phyloP scores from a whole-genome alignment of 1,284 basidiomycete genomes.

The Microbotryum saponariae region DNA sequence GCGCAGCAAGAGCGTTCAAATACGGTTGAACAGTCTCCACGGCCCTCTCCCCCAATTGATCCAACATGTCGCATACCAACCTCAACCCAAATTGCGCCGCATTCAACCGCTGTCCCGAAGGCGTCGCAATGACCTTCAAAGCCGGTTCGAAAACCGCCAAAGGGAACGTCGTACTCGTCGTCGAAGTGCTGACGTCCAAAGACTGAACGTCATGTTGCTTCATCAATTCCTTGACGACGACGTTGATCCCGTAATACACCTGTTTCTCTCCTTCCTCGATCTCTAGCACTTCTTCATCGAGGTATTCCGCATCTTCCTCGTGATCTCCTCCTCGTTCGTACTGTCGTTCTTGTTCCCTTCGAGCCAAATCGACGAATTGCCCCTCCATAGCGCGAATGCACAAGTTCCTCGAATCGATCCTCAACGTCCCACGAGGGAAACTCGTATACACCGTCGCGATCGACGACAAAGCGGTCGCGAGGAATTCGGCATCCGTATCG shows the following conservation, averaged over 20 bases:
- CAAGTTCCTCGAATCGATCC: not conserved
- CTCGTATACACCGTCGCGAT: not conserved
- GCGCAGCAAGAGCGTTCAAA: not conserved
- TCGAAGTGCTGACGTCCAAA: not conserved
- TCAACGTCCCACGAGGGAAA: not conserved
- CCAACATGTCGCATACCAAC: slow-evolving; percentile 5
- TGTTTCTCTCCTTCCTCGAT: not conserved
- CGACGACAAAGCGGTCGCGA: slow-evolving; percentile 3
- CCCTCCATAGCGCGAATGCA: slow-evolving; percentile 6
- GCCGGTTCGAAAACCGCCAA: slow-evolving; percentile 3
- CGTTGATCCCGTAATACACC: slow-evolving; percentile 3
- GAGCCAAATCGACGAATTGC: slow-evolving; percentile 1
- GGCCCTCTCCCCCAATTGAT: not conserved
- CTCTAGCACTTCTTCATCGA: not conserved
- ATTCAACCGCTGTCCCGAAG: not conserved
- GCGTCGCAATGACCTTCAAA: not conserved
- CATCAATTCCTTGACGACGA: not conserved
- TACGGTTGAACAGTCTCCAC: not conserved
- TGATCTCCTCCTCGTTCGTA: not conserved
- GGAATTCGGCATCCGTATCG: slow-evolving; percentile 11
- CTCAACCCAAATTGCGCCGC: slow-evolving; percentile 6
- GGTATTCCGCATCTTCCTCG: slow-evolving; percentile 7
- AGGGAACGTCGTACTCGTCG: slow-evolving; percentile 1
- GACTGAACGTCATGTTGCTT: not conserved
- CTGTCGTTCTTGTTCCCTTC: slow-evolving; percentile 3